Evolutionary conservation across 495 filamentous ascomycete species (phyloP).

Genomic region (Bacidia rubella): DNA sequence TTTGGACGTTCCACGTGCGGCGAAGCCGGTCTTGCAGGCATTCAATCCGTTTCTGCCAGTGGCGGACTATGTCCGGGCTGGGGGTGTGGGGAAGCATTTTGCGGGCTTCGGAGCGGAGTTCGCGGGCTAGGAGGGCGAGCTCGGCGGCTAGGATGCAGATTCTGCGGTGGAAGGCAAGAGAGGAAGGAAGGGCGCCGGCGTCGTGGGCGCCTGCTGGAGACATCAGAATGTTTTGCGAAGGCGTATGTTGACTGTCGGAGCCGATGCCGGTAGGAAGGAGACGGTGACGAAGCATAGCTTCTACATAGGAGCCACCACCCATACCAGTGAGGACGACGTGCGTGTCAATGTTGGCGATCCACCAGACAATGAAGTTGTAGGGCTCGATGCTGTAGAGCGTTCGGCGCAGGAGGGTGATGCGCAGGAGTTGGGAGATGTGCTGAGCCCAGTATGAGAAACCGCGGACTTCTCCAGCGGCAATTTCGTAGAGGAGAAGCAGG

Average conservation of each 20-base stretch:
- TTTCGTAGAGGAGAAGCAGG: constrained; percentile 46
- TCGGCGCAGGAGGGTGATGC: constrained; percentile 35
- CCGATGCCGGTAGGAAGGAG: constrained; percentile 30
- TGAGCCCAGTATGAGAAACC: constrained; percentile 41
- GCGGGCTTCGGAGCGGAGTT: constrained; percentile 22
- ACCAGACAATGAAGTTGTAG: constrained; percentile 41
- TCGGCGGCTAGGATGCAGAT: constrained; percentile 28
- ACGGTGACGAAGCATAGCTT: constrained; percentile 32
- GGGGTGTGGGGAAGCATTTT: neutral
- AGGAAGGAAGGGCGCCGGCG: constrained; percentile 22
- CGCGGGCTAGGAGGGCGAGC: constrained; percentile 30
- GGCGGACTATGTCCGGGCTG: constrained; percentile 12
- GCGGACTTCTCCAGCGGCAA: constrained; percentile 33
- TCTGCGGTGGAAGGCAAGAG: constrained; percentile 34
- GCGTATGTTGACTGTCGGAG: constrained; percentile 5
- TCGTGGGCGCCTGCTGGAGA: neutral
- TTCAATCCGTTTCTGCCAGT: constrained; percentile 17
- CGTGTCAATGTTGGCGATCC: constrained; percentile 41
- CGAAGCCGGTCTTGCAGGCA: constrained; percentile 28
- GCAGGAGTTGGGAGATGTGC: constrained; percentile 40
- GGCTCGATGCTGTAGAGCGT: constrained; percentile 33
- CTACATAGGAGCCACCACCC: constrained; percentile 37
- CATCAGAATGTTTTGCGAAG: neutral
- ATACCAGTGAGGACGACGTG: constrained; percentile 42
- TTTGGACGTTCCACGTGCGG: constrained; percentile 30